phyloP scores from a whole-genome alignment of 352 stramenopile genomes.

The Globisporangium sylvaticum region DNA sequence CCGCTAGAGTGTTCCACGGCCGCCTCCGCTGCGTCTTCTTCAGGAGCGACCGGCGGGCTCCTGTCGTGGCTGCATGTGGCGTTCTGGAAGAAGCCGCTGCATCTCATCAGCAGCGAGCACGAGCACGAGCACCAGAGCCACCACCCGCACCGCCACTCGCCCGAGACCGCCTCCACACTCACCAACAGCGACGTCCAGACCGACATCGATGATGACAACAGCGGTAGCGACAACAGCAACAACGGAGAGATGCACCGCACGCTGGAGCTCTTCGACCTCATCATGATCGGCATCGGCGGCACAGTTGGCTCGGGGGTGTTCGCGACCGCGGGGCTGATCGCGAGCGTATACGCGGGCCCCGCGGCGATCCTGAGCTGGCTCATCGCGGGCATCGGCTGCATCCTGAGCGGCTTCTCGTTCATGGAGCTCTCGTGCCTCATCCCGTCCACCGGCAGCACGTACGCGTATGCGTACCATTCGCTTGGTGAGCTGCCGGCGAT shows the following conservation, averaged over 20 bases:
- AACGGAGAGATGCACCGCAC: slow-evolving; percentile 43
- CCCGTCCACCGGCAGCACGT: slow-evolving; percentile 88
- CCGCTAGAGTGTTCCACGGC: background rate
- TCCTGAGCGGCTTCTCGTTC: slow-evolving; percentile 85
- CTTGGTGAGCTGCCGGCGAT: slow-evolving; percentile 92
- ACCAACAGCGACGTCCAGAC: slow-evolving; percentile 16
- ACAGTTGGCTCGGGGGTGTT: slow-evolving; percentile 94
- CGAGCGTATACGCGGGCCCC: slow-evolving; percentile 62
- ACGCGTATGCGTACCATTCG: slow-evolving; percentile 92
- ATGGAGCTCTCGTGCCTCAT: slow-evolving; percentile 89
- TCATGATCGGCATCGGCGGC: slow-evolving; percentile 91
- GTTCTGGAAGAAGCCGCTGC: slow-evolving; percentile 77
- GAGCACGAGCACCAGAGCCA: background rate
- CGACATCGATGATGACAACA: slow-evolving; percentile 3
- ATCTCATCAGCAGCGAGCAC: slow-evolving; percentile 28
- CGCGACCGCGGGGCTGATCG: slow-evolving; percentile 72
- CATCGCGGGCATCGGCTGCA: slow-evolving; percentile 74
- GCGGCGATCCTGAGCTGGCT: slow-evolving; percentile 83
- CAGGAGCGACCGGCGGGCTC: background rate
- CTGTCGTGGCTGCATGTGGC: slow-evolving; percentile 37
- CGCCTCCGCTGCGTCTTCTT: background rate
- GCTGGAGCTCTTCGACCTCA: slow-evolving; percentile 89
- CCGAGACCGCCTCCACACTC: background rate
- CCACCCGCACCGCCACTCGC: slow-evolving; percentile 15
- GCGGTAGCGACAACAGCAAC: background rate